phyloP scores from a whole-genome alignment of 2,329 filamentous ascomycete genomes.

The Scolecobasidium constrictum region DNA sequence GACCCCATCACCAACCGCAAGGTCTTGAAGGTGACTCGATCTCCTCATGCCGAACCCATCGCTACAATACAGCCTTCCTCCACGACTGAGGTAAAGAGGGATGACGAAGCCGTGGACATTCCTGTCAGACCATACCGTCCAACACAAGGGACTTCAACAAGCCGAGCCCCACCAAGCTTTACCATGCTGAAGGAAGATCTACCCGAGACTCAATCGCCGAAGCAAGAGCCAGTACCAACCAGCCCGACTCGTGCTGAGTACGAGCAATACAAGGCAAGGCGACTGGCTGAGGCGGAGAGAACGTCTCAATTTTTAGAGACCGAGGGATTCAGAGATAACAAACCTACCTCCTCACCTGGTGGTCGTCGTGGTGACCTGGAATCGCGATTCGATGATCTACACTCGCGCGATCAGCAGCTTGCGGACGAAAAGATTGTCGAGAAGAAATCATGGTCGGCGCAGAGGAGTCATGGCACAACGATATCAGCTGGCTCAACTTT shows the following conservation, averaged over 20 bases:
- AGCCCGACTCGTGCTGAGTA: not conserved
- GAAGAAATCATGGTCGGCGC: conserved; percentile 1
- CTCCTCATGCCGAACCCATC: too few relatives aligned
- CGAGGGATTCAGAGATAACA: too few relatives aligned
- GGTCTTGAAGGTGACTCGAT: conserved; percentile 5
- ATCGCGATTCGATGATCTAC: conserved; percentile 4
- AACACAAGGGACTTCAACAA: not conserved
- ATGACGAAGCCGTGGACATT: conserved; percentile 2
- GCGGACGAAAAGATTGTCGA: not conserved
- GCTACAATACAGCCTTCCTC: too few relatives aligned
- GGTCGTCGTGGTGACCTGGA: not conserved
- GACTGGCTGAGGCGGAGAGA: conserved; percentile 2
- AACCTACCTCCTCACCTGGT: too few relatives aligned
- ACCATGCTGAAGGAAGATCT: conserved; percentile 8
- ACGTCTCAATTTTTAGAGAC: too few relatives aligned
- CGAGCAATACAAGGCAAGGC: conserved; percentile 4
- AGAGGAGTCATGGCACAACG: not conserved
- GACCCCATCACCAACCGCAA: conserved; percentile 10
- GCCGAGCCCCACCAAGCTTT: not conserved
- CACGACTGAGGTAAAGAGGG: too few relatives aligned
- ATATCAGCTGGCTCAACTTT: not conserved
- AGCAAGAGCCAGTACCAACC: not conserved
- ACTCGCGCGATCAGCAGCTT: not conserved
- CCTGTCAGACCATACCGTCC: not conserved
- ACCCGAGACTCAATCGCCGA: not conserved